Conservation (phyloP, 768 basidiomycete genomes). For the Coprinopsis cinerea region DNA sequence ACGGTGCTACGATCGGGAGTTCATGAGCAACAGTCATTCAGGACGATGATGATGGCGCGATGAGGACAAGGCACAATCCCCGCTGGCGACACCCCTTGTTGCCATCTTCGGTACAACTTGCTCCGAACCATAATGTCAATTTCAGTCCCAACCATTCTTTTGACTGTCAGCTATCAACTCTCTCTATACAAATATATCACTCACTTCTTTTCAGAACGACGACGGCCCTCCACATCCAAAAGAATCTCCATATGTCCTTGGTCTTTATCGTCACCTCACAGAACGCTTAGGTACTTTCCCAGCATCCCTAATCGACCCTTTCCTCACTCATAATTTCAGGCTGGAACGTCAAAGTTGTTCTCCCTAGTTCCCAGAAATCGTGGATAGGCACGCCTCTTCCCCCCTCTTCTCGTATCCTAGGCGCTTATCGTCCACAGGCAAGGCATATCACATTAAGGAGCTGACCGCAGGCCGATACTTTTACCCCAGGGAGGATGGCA, state of each 20-base stretch:
- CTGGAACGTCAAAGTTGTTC: conserved; percentile 75
- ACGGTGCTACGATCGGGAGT: conserved; percentile 17
- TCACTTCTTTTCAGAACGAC: conserved; percentile 54
- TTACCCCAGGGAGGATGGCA: conserved; percentile 66
- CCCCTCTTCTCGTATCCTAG: neutral
- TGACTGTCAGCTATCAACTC: conserved; percentile 28
- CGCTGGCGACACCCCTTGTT: conserved; percentile 6
- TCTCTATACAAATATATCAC: neutral
- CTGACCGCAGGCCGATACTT: conserved; percentile 65
- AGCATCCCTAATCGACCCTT: conserved; percentile 27
- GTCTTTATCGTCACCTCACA: conserved; percentile 58
- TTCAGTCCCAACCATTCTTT: conserved; percentile 29
- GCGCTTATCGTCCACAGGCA: conserved; percentile 41
- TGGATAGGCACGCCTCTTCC: conserved; percentile 64
- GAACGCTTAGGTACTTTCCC: conserved; percentile 46
- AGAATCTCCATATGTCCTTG: conserved; percentile 73
- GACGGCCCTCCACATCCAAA: conserved; percentile 67
- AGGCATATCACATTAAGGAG: conserved; percentile 76
- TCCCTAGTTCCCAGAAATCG: conserved; percentile 78
- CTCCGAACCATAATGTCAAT: conserved; percentile 7
- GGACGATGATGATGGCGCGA: conserved; percentile 3
- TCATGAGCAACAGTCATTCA: conserved; percentile 18
- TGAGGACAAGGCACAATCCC: conserved; percentile 10
- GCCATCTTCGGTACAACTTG: conserved; percentile 10
- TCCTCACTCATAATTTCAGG: conserved; percentile 40